These are phyloP conservation scores for Camelina neglecta DNA, from an alignment of 345 rosid species.

Conservation along the genomic window DNA sequence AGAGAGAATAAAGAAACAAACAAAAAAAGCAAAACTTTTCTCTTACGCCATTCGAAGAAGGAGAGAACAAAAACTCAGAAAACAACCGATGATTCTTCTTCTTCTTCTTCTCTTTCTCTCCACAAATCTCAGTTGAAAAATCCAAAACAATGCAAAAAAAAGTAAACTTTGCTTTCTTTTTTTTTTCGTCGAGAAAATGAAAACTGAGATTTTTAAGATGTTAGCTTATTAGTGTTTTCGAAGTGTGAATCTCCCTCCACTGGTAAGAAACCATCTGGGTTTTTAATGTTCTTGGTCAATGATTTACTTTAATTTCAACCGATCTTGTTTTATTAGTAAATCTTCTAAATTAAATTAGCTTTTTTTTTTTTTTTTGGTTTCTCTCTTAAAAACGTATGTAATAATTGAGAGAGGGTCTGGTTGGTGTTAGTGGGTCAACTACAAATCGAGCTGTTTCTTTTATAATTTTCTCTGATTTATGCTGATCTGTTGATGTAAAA, in stretches of 20 bases:
- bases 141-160: conserved; percentile 29
- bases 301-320: conserved; percentile 1
- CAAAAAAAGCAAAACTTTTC: conserved; percentile 38
- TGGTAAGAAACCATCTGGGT: conserved; percentile 43
- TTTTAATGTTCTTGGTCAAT: conserved; percentile 22
- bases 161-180: background rate
- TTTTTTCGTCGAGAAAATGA: background rate
- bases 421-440: conserved; percentile 42
- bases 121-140: conserved; percentile 31
- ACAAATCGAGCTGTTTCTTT: conserved; percentile 38
- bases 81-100: conserved; percentile 38
- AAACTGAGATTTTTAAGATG: conserved; percentile 36
- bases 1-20: conserved; percentile 20
- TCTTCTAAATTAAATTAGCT: conserved; percentile 5
- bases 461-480: conserved; percentile 36
- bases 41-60: conserved; percentile 44
- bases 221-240: conserved; percentile 47
- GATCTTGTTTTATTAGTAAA: background rate
- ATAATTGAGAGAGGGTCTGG: conserved; percentile 44
- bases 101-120: conserved; percentile 32
- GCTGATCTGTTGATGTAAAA: conserved; percentile 46
- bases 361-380: too few relatives aligned
- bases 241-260: conserved; percentile 31
- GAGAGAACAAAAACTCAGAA: conserved; percentile 23
- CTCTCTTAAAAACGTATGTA: background rate